Percentiles rank a stretch among this genome's conserved stretches.
Evolutionary conservation across 2,329 filamentous ascomycete genomes (phyloP).

Genomic region (Aschersonia sp.): DNA sequence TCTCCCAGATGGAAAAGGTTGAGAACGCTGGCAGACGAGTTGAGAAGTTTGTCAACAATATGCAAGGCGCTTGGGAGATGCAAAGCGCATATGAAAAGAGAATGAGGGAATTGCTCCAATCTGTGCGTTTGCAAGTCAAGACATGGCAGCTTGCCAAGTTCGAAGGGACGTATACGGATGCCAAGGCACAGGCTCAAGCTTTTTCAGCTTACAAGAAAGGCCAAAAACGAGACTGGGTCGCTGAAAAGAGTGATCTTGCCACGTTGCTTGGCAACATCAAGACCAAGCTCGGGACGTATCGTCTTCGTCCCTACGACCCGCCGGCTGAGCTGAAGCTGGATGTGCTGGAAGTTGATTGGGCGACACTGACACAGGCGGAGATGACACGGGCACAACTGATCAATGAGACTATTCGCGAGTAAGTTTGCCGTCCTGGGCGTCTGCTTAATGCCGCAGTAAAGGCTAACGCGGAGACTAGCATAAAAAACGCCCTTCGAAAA

Average conservation of each 20-base stretch:
- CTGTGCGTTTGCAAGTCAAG: slow-evolving; percentile 59
- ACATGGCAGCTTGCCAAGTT: slow-evolving; percentile 71
- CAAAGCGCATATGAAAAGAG: slow-evolving; percentile 88
- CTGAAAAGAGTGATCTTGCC: slow-evolving; percentile 90
- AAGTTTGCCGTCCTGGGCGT: slow-evolving; percentile 18
- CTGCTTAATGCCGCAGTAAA: neutral
- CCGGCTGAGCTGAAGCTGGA: slow-evolving; percentile 73
- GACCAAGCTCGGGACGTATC: slow-evolving; percentile 93
- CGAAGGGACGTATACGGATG: slow-evolving; percentile 83
- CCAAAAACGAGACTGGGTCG: slow-evolving; percentile 89
- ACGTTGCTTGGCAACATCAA: slow-evolving; percentile 95
- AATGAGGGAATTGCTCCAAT: slow-evolving; percentile 68
- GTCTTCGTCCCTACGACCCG: slow-evolving; percentile 79
- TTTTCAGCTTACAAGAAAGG: slow-evolving; percentile 86
- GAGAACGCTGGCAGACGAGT: slow-evolving; percentile 93
- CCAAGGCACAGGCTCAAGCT: slow-evolving; percentile 69
- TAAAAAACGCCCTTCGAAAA: slow-evolving; percentile 86
- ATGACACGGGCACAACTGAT: slow-evolving; percentile 84
- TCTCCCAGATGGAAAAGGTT: slow-evolving; percentile 96
- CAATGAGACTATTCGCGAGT: slow-evolving; percentile 96
- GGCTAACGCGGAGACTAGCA: slow-evolving; percentile 34
- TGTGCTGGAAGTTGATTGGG: slow-evolving; percentile 72
- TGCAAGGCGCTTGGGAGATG: slow-evolving; percentile 99
- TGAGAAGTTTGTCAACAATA: slow-evolving; percentile 96
- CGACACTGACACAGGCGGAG: slow-evolving; percentile 64